Conservation (phyloP, 805 yeast species). For the Gaillardinia entomophila region DNA sequence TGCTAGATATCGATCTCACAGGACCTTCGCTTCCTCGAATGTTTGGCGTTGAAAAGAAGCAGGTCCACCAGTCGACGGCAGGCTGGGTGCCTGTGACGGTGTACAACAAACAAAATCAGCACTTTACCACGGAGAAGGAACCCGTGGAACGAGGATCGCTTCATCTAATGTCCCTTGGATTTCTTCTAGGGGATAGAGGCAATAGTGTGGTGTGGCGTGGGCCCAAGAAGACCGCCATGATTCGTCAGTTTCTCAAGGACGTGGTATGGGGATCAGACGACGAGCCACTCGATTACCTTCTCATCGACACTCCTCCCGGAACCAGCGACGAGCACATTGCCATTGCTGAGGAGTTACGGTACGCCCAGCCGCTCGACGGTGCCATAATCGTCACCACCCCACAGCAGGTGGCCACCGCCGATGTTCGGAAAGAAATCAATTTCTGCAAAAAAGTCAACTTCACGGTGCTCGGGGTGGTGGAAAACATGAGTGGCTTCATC, state of each 20-base stretch:
- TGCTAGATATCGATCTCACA: conserved; percentile 88
- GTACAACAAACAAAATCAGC: conserved; percentile 7
- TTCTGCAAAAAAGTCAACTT: conserved; percentile 86
- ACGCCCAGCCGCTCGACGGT: conserved; percentile 69
- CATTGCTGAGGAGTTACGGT: conserved; percentile 82
- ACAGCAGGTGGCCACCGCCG: conserved; percentile 87
- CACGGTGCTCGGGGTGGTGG: conserved; percentile 77
- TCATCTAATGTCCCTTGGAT: conserved; percentile 82
- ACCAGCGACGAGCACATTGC: conserved; percentile 98
- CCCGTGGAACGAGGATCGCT: conserved; percentile 33
- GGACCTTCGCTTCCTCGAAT: conserved; percentile 96
- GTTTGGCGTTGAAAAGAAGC: conserved; percentile 81
- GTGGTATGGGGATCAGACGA: conserved; percentile 77
- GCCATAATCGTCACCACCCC: conserved; percentile 96
- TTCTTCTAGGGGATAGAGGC: conserved; percentile 75
- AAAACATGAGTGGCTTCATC: conserved; percentile 94
- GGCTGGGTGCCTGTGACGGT: conserved; percentile 91
- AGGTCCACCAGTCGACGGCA: conserved; percentile 71
- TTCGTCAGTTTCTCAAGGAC: conserved; percentile 84
- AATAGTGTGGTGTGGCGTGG: conserved; percentile 98
- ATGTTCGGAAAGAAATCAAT: conserved; percentile 89
- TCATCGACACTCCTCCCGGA: conserved; percentile 98
- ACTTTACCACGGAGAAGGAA: not conserved
- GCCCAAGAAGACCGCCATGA: conserved; percentile 97
- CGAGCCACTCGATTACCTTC: conserved; percentile 55